A percentile compares a stretch with the other conserved stretches of the same genome.
Conservation (phyloP, 2,329 filamentous ascomycete genomes). For the Paracamarosporium sp. region DNA sequence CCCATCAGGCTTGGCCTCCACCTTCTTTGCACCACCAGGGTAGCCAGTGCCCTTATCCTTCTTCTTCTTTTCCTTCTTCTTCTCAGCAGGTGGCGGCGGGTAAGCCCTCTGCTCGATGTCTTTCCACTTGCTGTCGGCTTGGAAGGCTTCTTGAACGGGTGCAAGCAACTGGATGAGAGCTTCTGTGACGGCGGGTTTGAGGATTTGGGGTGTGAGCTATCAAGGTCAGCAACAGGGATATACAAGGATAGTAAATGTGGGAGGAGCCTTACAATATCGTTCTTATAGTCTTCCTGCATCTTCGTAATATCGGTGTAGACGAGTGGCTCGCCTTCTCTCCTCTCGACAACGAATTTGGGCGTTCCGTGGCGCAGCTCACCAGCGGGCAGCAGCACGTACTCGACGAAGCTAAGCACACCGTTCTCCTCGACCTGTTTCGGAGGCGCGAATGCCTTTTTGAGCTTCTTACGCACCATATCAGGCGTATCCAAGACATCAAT, state of each 20-base stretch:
- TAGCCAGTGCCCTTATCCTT: slow-evolving; percentile 77
- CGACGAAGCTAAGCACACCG: slow-evolving; percentile 83
- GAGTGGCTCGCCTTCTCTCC: slow-evolving; percentile 74
- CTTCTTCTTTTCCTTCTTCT: slow-evolving; percentile 72
- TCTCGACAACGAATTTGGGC: slow-evolving; percentile 71
- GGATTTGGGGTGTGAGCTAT: slow-evolving; percentile 79
- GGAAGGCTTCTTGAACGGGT: slow-evolving; percentile 78
- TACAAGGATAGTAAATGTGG: background rate
- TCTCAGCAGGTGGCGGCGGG: slow-evolving; percentile 68
- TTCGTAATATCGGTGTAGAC: slow-evolving; percentile 79
- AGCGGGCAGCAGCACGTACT: slow-evolving; percentile 84
- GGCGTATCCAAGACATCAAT: slow-evolving; percentile 88
- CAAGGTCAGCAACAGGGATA: slow-evolving; percentile 1
- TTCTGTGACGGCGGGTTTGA: slow-evolving; percentile 83
- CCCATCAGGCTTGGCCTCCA: slow-evolving; percentile 55
- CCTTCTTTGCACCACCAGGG: slow-evolving; percentile 50
- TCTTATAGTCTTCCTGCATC: slow-evolving; percentile 79
- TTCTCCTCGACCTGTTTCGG: slow-evolving; percentile 83
- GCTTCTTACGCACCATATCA: slow-evolving; percentile 71
- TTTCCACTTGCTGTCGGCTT: slow-evolving; percentile 79
- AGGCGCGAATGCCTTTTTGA: slow-evolving; percentile 78
- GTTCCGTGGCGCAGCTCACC: slow-evolving; percentile 64
- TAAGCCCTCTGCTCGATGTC: slow-evolving; percentile 79
- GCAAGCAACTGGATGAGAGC: slow-evolving; percentile 76
- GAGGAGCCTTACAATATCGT: slow-evolving; percentile 69